Conservation (phyloP, 768 basidiomycete species). For the Tulasnella calospora region DNA sequence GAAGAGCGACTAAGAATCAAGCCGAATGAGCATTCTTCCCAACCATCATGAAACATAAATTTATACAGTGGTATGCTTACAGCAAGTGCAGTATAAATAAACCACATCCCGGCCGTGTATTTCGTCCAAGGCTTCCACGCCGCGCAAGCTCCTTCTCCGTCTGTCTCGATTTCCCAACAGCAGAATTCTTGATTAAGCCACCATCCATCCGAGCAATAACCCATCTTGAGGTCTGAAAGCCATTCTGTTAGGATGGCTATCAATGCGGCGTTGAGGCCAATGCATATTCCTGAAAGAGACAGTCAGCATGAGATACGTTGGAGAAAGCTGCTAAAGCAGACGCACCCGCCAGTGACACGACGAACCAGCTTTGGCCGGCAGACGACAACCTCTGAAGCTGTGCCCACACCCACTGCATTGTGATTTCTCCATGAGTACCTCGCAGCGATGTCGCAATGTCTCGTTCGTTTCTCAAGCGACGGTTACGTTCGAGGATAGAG, state of each 20-base stretch:
- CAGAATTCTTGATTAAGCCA: conserved; percentile 98
- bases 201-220: conserved; percentile 95
- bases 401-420: conserved; percentile 56
- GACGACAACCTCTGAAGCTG: conserved; percentile 55
- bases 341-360: conserved; percentile 85
- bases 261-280: conserved; percentile 90
- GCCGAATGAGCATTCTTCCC: background rate
- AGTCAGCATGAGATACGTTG: background rate
- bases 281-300: conserved; percentile 62
- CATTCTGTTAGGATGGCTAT: conserved; percentile 95
- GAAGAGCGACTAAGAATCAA: conserved; percentile 56
- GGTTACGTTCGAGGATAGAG: conserved; percentile 79
- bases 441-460: conserved; percentile 43
- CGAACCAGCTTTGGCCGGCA: conserved; percentile 86
- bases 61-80: conserved; percentile 47
- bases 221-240: conserved; percentile 97
- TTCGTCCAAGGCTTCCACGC: conserved; percentile 92
- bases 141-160: conserved; percentile 72
- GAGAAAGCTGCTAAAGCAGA: conserved; percentile 25
- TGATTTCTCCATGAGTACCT: conserved; percentile 49
- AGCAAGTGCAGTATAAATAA: conserved; percentile 83
- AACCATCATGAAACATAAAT: background rate
- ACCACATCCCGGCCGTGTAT: conserved; percentile 65
- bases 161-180: conserved; percentile 88
- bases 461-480: conserved; percentile 61